Base-by-base conservation (phyloP, 805 yeast species). In the Millerago galiae region DNA sequence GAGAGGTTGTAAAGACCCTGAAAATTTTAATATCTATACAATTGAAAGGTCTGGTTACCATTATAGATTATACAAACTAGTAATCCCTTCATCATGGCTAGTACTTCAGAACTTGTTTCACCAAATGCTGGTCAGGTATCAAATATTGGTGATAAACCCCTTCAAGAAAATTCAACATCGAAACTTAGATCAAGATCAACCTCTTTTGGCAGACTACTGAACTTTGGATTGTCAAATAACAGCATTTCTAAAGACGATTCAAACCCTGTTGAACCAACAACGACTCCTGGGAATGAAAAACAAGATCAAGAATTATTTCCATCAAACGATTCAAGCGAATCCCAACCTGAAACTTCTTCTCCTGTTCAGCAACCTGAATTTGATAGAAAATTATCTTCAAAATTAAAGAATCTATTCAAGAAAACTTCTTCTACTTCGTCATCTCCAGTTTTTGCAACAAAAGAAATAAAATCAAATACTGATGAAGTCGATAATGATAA, bases 121-220 rank as follows among this genome's bases (percentile, higher is more conserved):
- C 12, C 33, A 7, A 30, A 30, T 30, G 9, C 11, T 14, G 12
- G 9, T 15, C 33, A 30, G n/a, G 11, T 30, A 13, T n/a, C 31
- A n/a, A 37, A 16, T 29, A 29, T n/a, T 18, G 11, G 16, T 3
- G 31, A 32, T 13, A 38, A 25, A 38, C 14, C n/a, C 8, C 18
- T 3, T 1, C 26, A 29, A 7, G 21, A 30, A 31, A 16, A 17
- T 17, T 8, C 33, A 10, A 30, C 30, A 17, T 31, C 29, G 2
- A 32, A 38, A 17, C 4, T 28, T 8, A 21, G 41, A 21, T 26
- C 25, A n/a, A 53, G 75, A 40, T 68, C 74, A 11, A 59, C 66
- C 45, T 69, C 74, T 1, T 52, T 70, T 15, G 63, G 68, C 2
- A 61, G 66, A 40, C 50, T 71, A 14, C 63, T 71, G 46, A 61